Evolutionary conservation across 768 basidiomycete species (phyloP), one percentile per base, ranked within the genome.

Genomic region (Suillus placidus): DNA sequence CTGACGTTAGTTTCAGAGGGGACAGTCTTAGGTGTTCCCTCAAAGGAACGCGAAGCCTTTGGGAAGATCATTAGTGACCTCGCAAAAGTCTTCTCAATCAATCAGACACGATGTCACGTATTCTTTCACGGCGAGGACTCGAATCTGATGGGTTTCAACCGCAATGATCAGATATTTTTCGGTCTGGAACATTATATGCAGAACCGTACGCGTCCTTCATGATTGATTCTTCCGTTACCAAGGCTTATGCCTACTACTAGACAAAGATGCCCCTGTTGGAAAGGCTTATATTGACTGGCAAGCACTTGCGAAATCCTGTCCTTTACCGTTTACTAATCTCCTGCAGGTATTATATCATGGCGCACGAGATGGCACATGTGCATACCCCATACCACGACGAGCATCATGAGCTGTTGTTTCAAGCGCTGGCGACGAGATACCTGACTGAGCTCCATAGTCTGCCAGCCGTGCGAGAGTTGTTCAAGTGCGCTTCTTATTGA

Each of bases 281-380:
- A 20, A 60, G 18, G 58, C 58, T 7, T 60, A 60, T 12, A 42
- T 60, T 13, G 38, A 60, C 30, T 60, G 58, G 58, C 16, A 42
- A 42, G 58, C 6, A 32, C 38, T 26, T 12, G 40, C 26, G 6
- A 12, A 60, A 30, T 23, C 9, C 12, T 30, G 5, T 42, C 6
- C 18, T 20, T 32, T 6, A 20, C 6, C 18, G 42, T 32, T 20
- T 42, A 32, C 18, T 60, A 18, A 60, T 32, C 18, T 20, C 18
- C 30, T 32, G n/a, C 30, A 74, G 74, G 74, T 74, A 69, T 38
- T 70, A 76, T 40, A 71, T 74, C 4, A 73, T 76, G 66, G 73
- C 68, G 2, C 74, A 74, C 18, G 74, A 74, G 60, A 68, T 74
- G 7, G 74, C 74, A 18, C 74, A 74, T 64, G 71, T 72, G 12